Base-by-base conservation (phyloP, 2,329 filamentous ascomycete species). In the Plectosphaerella sp. region DNA sequence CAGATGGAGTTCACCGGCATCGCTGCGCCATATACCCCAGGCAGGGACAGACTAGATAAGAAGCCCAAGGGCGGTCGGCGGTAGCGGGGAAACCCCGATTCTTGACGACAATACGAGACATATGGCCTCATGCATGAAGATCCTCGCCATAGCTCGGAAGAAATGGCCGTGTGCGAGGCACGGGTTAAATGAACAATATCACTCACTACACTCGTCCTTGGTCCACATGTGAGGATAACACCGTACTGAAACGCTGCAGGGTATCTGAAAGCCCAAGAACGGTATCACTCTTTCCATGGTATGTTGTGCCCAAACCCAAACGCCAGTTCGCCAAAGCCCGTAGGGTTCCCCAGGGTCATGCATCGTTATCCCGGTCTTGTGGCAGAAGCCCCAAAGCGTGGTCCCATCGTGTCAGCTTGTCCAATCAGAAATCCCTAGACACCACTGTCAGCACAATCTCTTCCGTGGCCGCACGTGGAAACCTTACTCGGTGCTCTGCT, bases 401-500 rank as follows among this genome's bases (percentile, higher is more conserved):
- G 11, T 7, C 35, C 35, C 35, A 37, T 37, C 35, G 11, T 37
- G 10, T 18, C 15, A n/a, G 7, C 14, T 12, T 43, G 6, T 7
- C n/a, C 10, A 10, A 43, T 43, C n/a, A 39, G 16, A 39, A 39
- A 9, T 39, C 37, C 37, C 37, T 39, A 16, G 9, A 14, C 37
- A n/a, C 16, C 16, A 39, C 6, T 3, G 14, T 39, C 15, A 16
- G 16, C 16, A 7, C 15, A 14, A 8, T 14, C 18, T 12, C 62
- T 20, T 37, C 15, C 15, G 37, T 18, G 5, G n/a, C 39, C 20
- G 39, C n/a, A 43, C 39, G 12, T 6, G 10, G 18, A 20, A 24
- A 6, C 15, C 74, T 67, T 71, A 84, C 75, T 87, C 83, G 71
- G 83, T 77, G 62, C 82, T 86, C 58, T 80, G 72, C 65, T 86